These are phyloP conservation scores for Fusarium humuli DNA, from an alignment of 2,329 filamentous ascomycete genomes.

Conservation along the genomic window DNA sequence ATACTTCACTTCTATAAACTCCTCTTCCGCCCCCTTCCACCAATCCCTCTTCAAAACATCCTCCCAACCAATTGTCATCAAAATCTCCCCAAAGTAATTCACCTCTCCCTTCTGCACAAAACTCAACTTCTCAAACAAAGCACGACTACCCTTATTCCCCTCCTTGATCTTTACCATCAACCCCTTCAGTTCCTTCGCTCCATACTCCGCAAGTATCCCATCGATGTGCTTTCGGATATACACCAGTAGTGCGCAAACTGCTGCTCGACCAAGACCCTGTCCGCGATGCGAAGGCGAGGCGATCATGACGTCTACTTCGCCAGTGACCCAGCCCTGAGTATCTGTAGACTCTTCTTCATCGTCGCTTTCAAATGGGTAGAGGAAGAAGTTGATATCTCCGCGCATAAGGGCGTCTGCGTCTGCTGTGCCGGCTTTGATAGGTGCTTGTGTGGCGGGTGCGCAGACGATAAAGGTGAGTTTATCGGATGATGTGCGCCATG, in stretches of 20 bases:
- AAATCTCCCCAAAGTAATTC: conserved; percentile 72
- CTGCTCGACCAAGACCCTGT: conserved; percentile 72
- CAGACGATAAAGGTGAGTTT: conserved; percentile 95
- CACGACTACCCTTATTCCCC: conserved; percentile 63
- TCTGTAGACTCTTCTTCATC: conserved; percentile 50
- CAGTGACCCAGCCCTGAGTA: conserved; percentile 57
- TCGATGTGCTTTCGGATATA: conserved; percentile 71
- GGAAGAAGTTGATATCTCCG: conserved; percentile 85
- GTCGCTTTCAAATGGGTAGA: conserved; percentile 69
- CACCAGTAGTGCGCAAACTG: conserved; percentile 74
- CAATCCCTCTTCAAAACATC: conserved; percentile 40
- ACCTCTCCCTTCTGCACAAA: conserved; percentile 64
- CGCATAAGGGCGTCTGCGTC: conserved; percentile 72
- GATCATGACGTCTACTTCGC: conserved; percentile 91
- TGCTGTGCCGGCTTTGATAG: conserved; percentile 53
- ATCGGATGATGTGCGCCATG: conserved; percentile 83
- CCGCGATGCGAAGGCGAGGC: conserved; percentile 69
- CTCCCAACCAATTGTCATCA: conserved; percentile 58
- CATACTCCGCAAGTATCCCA: conserved; percentile 64
- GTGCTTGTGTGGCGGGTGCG: conserved; percentile 52
- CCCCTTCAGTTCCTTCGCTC: conserved; percentile 34
- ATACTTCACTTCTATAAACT: conserved; percentile 45
- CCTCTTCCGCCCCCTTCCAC: conserved; percentile 32
- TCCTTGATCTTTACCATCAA: conserved; percentile 71
- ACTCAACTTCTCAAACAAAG: conserved; percentile 63